Evolutionary conservation across 208 protist genomes (phyloP), one percentile per base, ranked within the genome.

Genomic region (Sergeia podlipaevii): DNA sequence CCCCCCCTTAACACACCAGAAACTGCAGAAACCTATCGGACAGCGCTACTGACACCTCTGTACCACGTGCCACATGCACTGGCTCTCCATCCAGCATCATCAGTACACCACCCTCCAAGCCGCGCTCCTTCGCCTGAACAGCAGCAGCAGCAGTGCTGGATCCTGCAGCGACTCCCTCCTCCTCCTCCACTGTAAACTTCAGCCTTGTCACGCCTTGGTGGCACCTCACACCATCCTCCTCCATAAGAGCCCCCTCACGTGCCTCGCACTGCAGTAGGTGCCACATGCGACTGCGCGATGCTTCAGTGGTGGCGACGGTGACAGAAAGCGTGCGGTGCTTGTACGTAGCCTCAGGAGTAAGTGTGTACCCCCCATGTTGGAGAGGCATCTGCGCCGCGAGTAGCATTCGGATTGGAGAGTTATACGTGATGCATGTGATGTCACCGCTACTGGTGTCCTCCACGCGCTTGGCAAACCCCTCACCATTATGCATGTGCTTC

Each of bases 191-290:
- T 51, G 59, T 39, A 47, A 85, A 59, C 44, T 54, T 63, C 24
- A 83, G 38, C 46, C 47, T 52, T 7, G 44, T 63, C 38, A 84
- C 77, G 33, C 18, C 58, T 15, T 67, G 37, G 10, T 66, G 70
- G 45, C 65, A 60, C 17, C 45, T 8, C 17, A 96, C 89, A 65
- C 93, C 93, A 45, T 95, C 93, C 50, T 93, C 81, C 34, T 71
- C 60, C 17, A 93, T 49, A 13, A 89, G 50, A 51, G 8, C 81
- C 83, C 28, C 81, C 75, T 23, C 32, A 10, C 28, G 42, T n/a
- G 78, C 78, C 45, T 94, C 82, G 7, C 79, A 61, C n/a, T 66
- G 59, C 55, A 94, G 47, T n/a, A 94, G 67, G 56, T 94, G 86
- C 74, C 79, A 89, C 51, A 89, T 44, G 2, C 86, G 82, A 46